Evolutionary conservation across 371 early-diverging fungal species (phyloP).

Genomic region (Capniomyces stellatus): DNA sequence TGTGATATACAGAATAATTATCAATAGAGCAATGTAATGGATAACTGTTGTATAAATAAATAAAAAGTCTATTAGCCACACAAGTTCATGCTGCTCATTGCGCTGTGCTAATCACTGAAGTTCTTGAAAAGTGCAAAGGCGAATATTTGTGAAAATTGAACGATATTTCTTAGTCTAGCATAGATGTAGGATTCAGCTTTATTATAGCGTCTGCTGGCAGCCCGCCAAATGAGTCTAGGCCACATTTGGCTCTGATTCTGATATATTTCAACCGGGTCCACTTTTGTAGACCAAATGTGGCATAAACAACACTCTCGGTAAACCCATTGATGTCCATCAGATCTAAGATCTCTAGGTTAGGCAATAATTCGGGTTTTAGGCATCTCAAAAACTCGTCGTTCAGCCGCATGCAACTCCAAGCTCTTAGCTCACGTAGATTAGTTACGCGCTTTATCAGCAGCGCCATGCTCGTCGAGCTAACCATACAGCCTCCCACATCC

Average conservation of each 20-base stretch:
- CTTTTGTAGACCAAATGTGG: slow-evolving; percentile 13
- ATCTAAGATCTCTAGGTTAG: slow-evolving; percentile 17
- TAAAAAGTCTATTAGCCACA: too few species aligned
- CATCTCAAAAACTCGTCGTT: slow-evolving; percentile 19
- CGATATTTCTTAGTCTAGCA: too few species aligned
- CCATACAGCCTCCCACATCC: slow-evolving; percentile 21
- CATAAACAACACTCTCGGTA: slow-evolving; percentile 13
- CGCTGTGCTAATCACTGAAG: too few species aligned
- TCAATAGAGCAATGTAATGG: too few species aligned
- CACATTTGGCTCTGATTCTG: slow-evolving; percentile 21
- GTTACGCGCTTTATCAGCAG: slow-evolving; percentile 14
- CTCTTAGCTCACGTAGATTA: slow-evolving; percentile 12
- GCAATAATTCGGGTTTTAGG: slow-evolving; percentile 11
- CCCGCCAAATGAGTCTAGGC: slow-evolving; percentile 13
- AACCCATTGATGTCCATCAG: slow-evolving; percentile 25
- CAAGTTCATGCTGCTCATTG: too few species aligned
- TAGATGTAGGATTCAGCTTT: slow-evolving; percentile 23
- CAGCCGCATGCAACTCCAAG: slow-evolving; percentile 22
- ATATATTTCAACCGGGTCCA: slow-evolving; percentile 21
- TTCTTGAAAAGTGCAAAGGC: too few species aligned
- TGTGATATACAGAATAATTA: too few species aligned
- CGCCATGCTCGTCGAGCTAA: slow-evolving; percentile 21
- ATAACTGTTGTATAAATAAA: too few species aligned
- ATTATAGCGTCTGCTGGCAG: slow-evolving; percentile 15
- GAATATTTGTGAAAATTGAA: too few species aligned